These are phyloP conservation scores for Vitellaria paradoxa DNA, from an alignment of 179 eudicot species.

Conservation along the genomic window DNA sequence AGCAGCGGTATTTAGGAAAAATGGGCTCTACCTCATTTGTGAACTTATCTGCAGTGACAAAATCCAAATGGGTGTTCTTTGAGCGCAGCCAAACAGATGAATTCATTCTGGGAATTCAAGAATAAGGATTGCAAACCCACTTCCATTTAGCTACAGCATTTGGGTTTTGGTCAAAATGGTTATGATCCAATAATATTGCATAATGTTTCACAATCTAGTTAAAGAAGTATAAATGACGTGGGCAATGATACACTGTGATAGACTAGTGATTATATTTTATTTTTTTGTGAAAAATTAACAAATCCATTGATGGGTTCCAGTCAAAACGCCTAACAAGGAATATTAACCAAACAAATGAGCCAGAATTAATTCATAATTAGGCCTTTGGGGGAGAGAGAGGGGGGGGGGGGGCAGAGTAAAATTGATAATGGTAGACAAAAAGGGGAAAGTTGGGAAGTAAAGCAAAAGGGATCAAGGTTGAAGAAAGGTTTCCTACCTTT, in stretches of 20 bases:
- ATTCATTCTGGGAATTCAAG: too few relatives aligned
- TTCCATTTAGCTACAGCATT: not conserved
- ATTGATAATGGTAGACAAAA: slow-evolving; percentile 3
- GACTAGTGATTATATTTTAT: too few relatives aligned
- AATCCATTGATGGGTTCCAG: not conserved
- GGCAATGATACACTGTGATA: too few relatives aligned
- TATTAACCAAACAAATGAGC: not conserved
- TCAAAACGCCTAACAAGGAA: not conserved
- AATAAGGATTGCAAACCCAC: too few relatives aligned
- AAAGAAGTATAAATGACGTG: not conserved
- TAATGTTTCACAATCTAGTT: not conserved
- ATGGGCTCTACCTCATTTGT: slow-evolving; percentile 50
- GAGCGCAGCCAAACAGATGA: not conserved
- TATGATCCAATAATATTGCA: too few relatives aligned
- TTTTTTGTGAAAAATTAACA: not conserved
- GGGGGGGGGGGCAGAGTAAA: not conserved
- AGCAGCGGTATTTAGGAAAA: slow-evolving; percentile 37
- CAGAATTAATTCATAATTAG: not conserved
- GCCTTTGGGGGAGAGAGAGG: not conserved
- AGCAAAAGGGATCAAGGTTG: not conserved
- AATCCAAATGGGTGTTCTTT: not conserved
- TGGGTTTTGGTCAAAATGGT: not conserved
- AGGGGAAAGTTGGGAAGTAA: not conserved
- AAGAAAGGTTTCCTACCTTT: slow-evolving; percentile 50
- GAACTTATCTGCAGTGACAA: slow-evolving; percentile 60